phyloP scores from a whole-genome alignment of 805 yeast genomes.

The Schwanniomyces pseudopolymorphus region DNA sequence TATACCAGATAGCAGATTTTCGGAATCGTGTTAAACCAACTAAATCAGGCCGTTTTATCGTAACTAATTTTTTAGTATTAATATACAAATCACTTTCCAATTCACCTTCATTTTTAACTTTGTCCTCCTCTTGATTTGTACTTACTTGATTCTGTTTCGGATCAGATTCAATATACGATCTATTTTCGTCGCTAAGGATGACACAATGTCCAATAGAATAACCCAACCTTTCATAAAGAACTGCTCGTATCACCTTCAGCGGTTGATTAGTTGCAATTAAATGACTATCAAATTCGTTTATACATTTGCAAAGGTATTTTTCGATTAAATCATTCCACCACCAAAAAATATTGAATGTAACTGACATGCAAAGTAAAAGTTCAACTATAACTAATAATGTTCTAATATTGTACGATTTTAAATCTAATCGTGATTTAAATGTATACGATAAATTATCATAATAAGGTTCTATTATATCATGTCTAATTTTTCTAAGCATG shows the following conservation, averaged over 20 bases:
- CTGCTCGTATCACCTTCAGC: conserved; percentile 46
- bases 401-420: conserved; percentile 69
- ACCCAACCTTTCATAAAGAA: conserved; percentile 42
- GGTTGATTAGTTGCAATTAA: conserved; percentile 38
- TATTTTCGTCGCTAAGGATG: conserved; percentile 18
- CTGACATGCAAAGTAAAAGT: conserved; percentile 53
- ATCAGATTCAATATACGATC: conserved; percentile 33
- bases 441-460: conserved; percentile 75
- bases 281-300: conserved; percentile 47
- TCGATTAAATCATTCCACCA: conserved; percentile 47
- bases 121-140: conserved; percentile 20
- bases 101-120: neutral
- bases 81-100: conserved; percentile 14
- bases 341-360: conserved; percentile 40
- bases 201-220: conserved; percentile 48
- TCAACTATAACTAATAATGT: conserved; percentile 69
- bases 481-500: conserved; percentile 47
- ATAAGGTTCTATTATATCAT: conserved; percentile 56
- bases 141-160: no score
- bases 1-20: conserved; percentile 74
- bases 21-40: conserved; percentile 62
- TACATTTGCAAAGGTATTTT: conserved; percentile 44
- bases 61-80: conserved; percentile 34
- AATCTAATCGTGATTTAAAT: conserved; percentile 66
- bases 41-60: conserved; percentile 36